Evolutionary conservation across 78 protist species (phyloP).

Genomic region (Speleostelium caveatum): DNA sequence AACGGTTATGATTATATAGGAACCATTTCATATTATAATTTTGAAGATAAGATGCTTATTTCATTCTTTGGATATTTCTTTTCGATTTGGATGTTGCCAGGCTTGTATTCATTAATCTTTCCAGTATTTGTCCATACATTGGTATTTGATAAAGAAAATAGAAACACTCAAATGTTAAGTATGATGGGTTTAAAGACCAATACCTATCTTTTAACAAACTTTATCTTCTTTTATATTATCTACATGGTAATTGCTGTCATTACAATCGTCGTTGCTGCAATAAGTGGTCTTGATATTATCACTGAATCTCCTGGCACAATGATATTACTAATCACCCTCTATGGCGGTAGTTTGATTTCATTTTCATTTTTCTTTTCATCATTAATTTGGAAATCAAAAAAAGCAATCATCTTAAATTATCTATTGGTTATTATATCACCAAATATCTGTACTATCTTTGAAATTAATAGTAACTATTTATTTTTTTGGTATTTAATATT

Average conservation of each 20-base stretch:
- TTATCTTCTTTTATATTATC: background rate
- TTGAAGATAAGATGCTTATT: no score
- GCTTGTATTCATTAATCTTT: slow-evolving; percentile 26
- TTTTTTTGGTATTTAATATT: no score
- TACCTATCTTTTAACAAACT: background rate
- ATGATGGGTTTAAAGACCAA: slow-evolving; percentile 54
- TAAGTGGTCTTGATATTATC: background rate
- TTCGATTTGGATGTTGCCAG: background rate
- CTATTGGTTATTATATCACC: slow-evolving; percentile 7
- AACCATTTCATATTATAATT: no score
- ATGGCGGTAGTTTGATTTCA: slow-evolving; percentile 20
- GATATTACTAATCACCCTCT: background rate
- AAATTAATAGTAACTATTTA: no score
- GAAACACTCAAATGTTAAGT: slow-evolving; percentile 16
- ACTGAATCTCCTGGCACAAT: background rate
- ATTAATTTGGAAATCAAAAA: slow-evolving; percentile 31
- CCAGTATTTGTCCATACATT: slow-evolving; percentile 55
- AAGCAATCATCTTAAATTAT: background rate
- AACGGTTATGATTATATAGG: no score
- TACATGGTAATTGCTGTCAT: slow-evolving; percentile 1
- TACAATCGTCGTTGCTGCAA: background rate
- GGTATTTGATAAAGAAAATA: slow-evolving; percentile 48
- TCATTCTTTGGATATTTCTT: slow-evolving; percentile 1
- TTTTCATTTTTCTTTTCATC: slow-evolving; percentile 27
- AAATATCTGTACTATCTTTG: background rate